phyloP scores from a whole-genome alignment of 2,329 filamentous ascomycete species.

The Diaporthe sp. region DNA sequence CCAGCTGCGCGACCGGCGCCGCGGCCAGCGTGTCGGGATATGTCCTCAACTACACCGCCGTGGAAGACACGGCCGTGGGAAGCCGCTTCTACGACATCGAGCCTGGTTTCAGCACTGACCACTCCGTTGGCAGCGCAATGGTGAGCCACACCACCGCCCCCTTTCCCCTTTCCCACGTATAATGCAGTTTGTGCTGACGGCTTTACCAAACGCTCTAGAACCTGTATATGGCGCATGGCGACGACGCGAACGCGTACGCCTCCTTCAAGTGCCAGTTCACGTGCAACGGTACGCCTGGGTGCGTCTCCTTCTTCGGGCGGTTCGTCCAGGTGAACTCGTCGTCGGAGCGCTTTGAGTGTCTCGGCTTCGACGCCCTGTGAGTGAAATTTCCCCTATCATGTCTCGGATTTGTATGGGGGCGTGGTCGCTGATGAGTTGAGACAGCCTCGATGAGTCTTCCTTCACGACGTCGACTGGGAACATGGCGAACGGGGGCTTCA shows the following conservation, averaged over 20 bases:
- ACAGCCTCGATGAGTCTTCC: slow-evolving; percentile 42
- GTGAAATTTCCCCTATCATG: slow-evolving; percentile 3
- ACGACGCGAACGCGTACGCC: slow-evolving; percentile 42
- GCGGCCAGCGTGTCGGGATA: slow-evolving; percentile 12
- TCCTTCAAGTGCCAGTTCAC: slow-evolving; percentile 48
- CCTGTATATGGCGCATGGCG: slow-evolving; percentile 38
- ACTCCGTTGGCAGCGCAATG: slow-evolving; percentile 37
- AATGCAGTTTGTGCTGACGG: background rate
- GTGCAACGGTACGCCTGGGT: slow-evolving; percentile 44
- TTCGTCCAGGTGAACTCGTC: slow-evolving; percentile 40
- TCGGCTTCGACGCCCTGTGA: slow-evolving; percentile 39
- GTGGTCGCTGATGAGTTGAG: background rate
- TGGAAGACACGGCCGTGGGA: slow-evolving; percentile 18
- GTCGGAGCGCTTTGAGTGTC: slow-evolving; percentile 37
- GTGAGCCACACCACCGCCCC: too few relatives aligned
- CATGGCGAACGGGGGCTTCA: slow-evolving; percentile 44
- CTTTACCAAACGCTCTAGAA: slow-evolving; percentile 7
- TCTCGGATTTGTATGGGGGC: background rate
- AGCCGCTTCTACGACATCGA: slow-evolving; percentile 36
- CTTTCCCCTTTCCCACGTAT: too few relatives aligned
- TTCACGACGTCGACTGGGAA: slow-evolving; percentile 41
- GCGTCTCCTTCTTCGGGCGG: slow-evolving; percentile 46
- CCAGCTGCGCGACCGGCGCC: slow-evolving; percentile 32
- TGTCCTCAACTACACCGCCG: slow-evolving; percentile 28
- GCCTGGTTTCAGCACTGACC: slow-evolving; percentile 14